Conservation (phyloP, 768 basidiomycete genomes). For the Terana coerulea region DNA sequence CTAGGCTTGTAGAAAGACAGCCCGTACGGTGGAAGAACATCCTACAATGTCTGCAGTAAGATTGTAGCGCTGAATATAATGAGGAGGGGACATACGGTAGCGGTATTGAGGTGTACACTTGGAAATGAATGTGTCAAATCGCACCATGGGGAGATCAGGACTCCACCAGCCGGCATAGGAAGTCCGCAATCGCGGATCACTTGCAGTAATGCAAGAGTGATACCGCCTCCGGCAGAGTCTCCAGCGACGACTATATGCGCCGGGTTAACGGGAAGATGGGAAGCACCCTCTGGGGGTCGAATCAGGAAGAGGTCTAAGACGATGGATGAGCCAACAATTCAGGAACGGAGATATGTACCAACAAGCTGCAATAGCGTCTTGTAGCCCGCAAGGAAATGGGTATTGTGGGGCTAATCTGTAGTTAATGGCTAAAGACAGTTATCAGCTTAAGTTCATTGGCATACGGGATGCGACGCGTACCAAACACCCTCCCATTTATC, state of each 20-base stretch:
- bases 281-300: conserved; percentile 73
- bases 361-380: conserved; percentile 89
- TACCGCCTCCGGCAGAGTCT: conserved; percentile 91
- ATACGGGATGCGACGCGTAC: conserved; percentile 31
- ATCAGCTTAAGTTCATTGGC: conserved; percentile 5
- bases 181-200: conserved; percentile 80
- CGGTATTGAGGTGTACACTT: conserved; percentile 79
- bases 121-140: conserved; percentile 96
- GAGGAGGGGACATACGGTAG: conserved; percentile 53
- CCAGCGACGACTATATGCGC: conserved; percentile 82
- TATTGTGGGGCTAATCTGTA: conserved; percentile 95
- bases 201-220: conserved; percentile 80
- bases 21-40: conserved; percentile 75
- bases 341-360: conserved; percentile 23
- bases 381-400: conserved; percentile 90
- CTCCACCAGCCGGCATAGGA: conserved; percentile 81
- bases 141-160: conserved; percentile 91
- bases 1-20: conserved; percentile 77
- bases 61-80: neutral
- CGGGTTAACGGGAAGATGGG: conserved; percentile 78
- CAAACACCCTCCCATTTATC: conserved; percentile 87
- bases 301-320: conserved; percentile 80
- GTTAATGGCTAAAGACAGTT: conserved; percentile 51
- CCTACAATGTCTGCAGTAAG: conserved; percentile 38
- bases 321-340: neutral